These are phyloP conservation scores for Zygnema circumcarinatum DNA, from an alignment of 139 green algal genomes.

Conservation along the genomic window DNA sequence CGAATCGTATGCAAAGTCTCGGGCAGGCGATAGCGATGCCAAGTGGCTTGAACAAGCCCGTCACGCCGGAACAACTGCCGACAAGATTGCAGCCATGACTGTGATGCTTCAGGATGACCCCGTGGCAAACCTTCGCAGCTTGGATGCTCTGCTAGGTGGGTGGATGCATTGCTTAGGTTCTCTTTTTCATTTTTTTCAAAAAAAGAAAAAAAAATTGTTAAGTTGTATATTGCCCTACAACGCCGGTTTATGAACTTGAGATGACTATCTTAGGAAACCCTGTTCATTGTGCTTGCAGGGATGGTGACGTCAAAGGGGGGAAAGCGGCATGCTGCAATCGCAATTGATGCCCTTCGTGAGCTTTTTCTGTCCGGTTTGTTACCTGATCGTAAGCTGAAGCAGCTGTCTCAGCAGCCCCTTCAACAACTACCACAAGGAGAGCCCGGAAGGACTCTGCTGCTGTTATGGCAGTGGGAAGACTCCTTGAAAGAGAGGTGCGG, in stretches of 20 bases:
- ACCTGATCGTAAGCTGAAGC: slow-evolving; percentile 80
- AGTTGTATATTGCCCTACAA: too few relatives aligned
- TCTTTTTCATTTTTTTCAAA: slow-evolving; percentile 8
- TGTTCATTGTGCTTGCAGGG: slow-evolving; percentile 18
- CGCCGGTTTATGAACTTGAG: too few relatives aligned
- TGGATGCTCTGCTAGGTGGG: slow-evolving; percentile 81
- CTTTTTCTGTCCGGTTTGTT: slow-evolving; percentile 82
- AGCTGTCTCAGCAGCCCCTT: slow-evolving; percentile 64
- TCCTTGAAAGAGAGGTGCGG: slow-evolving; percentile 76
- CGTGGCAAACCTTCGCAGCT: slow-evolving; percentile 72
- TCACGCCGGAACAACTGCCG: slow-evolving; percentile 50
- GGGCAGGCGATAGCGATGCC: slow-evolving; percentile 77
- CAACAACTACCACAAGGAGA: slow-evolving; percentile 60
- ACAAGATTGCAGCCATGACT: slow-evolving; percentile 81
- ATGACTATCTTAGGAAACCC: background rate
- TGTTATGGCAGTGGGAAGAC: slow-evolving; percentile 87
- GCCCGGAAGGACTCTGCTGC: slow-evolving; percentile 75
- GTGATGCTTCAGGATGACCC: slow-evolving; percentile 84
- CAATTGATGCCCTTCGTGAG: slow-evolving; percentile 67
- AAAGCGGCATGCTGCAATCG: slow-evolving; percentile 48
- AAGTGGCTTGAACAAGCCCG: slow-evolving; percentile 41
- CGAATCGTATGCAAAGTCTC: slow-evolving; percentile 69
- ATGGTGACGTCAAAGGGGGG: slow-evolving; percentile 54
- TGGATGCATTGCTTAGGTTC: background rate
- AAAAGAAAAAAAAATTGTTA: too few relatives aligned